A percentile compares a stretch with the other conserved stretches of the same genome.
Conservation (phyloP, 129 eudicot genomes). For the Deinandra increscens region DNA sequence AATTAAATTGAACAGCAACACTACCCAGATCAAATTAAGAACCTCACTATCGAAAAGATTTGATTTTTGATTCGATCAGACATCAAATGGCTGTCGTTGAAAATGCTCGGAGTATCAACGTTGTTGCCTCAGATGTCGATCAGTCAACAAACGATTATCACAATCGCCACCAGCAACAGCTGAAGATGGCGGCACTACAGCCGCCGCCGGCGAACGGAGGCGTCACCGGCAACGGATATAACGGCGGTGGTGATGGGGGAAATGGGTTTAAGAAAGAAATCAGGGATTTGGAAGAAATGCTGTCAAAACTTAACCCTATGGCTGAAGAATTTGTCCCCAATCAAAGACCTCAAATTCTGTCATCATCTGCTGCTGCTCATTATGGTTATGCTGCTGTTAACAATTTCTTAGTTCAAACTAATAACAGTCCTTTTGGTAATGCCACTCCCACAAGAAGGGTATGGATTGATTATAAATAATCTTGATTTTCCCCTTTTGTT, state of each 20-base stretch:
- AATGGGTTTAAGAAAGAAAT: constrained; percentile 63
- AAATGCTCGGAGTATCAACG: constrained; percentile 18
- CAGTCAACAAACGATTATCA: constrained; percentile 31
- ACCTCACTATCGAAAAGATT: constrained; percentile 15
- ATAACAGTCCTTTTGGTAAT: constrained; percentile 30
- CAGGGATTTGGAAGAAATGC: constrained; percentile 75
- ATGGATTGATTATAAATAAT: background rate
- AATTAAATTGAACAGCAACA: constrained; percentile 13
- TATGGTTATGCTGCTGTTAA: constrained; percentile 53
- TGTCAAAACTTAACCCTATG: constrained; percentile 76
- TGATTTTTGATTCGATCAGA: constrained; percentile 11
- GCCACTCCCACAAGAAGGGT: constrained; percentile 48
- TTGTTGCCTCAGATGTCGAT: constrained; percentile 25
- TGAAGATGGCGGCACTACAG: constrained; percentile 17
- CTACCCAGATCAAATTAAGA: constrained; percentile 29
- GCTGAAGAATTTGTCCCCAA: constrained; percentile 79
- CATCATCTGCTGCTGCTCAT: constrained; percentile 30
- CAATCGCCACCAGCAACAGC: constrained; percentile 13
- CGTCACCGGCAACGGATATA: background rate
- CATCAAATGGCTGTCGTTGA: constrained; percentile 30
- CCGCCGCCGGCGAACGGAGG: background rate
- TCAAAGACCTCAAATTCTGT: constrained; percentile 33
- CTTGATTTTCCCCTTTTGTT: constrained; percentile 1
- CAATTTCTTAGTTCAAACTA: constrained; percentile 38
- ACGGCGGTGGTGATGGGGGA: constrained; percentile 30